Evolutionary conservation across 805 yeast species (phyloP), one percentile per base, ranked within the genome.

Genomic region (Naumovozyma dairenensis): DNA sequence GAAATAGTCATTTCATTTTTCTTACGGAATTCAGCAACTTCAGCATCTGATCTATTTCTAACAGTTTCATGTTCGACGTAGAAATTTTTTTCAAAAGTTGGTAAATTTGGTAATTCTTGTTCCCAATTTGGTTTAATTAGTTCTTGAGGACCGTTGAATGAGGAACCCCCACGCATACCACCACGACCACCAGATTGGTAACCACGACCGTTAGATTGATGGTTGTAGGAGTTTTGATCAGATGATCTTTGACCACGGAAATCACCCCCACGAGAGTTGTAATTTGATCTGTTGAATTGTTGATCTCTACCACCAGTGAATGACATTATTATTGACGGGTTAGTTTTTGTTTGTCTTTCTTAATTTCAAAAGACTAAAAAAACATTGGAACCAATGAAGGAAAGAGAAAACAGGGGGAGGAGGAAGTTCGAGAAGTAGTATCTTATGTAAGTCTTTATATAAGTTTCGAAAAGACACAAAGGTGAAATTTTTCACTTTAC

Each of bases 71-170:
- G 79, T 68, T 92, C 98, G 43, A 69, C 68, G 67, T 92, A 92
- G 58, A 92, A 92, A 63, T 92, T 85, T 69, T 92, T 92, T 64
- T 87, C 96, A 57, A 92, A 92, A 55, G 77, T 76, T 50, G 95
- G 94, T 55, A 92, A 66, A 26, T 74, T 60, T 29, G 55, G 52
- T 34, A 52, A 33, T 40, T 72, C 79, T 34, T 73, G 46, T 59
- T 83, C 92, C 84, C 92, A 92, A 43, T 80, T 74, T 51, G 87
- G 96, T 44, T 69, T 69, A 29, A 63, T 56, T 34, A 62, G 43
- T 32, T 63, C 63, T 41, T 57, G 55, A 33, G 65, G 60, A 31
- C 43, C 45, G 15, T 35, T 35, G 33, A 28, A 37, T 19, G 55
- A 51, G 30, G 51, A 58, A 28, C 63, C 62, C 29, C 63, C 62